A percentile compares a stretch with the other conserved stretches of the same genome.
These are phyloP conservation scores for Citeromyces siamensis DNA, from an alignment of 1,139 yeast species.

Conservation along the genomic window DNA sequence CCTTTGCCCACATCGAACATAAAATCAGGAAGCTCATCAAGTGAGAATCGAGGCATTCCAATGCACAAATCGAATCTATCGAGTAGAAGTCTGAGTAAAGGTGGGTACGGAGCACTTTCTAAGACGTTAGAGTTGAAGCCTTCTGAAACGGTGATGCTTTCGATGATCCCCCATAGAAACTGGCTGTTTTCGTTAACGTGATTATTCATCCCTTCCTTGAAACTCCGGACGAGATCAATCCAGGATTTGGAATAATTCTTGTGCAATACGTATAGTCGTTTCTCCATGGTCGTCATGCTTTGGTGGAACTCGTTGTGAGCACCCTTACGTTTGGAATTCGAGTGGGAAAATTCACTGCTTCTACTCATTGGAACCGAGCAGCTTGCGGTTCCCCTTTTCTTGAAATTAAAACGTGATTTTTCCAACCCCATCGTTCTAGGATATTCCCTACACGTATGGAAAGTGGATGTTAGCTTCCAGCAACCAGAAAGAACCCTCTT, in stretches of 20 bases:
- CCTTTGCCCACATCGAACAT: conserved; percentile 72
- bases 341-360: neutral
- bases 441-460: conserved; percentile 1
- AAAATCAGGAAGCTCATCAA: conserved; percentile 42
- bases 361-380: neutral
- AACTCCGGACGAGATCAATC: conserved; percentile 40
- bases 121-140: conserved; percentile 39
- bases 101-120: conserved; percentile 50
- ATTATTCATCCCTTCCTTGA: conserved; percentile 25
- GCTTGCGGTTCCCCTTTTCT: neutral
- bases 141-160: conserved; percentile 26
- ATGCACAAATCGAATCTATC: conserved; percentile 44
- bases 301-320: neutral
- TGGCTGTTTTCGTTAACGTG: conserved; percentile 41
- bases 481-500: neutral
- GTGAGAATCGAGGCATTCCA: conserved; percentile 40
- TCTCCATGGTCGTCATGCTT: conserved; percentile 5
- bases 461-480: neutral
- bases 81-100: conserved; percentile 46
- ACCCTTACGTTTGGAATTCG: neutral
- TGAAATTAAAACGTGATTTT: too few relatives aligned
- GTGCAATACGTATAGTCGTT: conserved; percentile 12
- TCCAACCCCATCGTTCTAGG: neutral
- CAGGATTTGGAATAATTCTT: conserved; percentile 56
- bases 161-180: conserved; percentile 35